A percentile compares a stretch with the other conserved stretches of the same genome.
Conservation (phyloP, 2,329 filamentous ascomycete species). For the Myotisia sp. region DNA sequence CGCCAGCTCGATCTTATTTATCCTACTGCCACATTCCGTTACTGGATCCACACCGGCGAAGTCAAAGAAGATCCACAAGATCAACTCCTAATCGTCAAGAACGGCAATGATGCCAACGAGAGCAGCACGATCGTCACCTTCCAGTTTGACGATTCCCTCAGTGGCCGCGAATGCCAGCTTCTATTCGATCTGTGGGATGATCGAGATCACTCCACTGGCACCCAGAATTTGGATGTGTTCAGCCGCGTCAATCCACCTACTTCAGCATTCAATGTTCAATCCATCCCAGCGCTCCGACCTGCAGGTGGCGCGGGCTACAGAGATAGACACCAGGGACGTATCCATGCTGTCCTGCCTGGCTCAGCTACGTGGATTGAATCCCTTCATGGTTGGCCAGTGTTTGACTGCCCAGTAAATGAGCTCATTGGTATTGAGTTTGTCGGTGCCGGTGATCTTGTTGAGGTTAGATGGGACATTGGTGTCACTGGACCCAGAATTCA, state of each 20-base stretch:
- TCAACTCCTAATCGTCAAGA: conserved; percentile 16
- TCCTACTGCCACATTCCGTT: conserved; percentile 15
- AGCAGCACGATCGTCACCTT: conserved; percentile 17
- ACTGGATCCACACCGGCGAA: conserved; percentile 14
- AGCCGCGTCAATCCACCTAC: conserved; percentile 14
- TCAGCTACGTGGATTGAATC: conserved; percentile 14
- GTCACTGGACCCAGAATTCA: conserved; percentile 15
- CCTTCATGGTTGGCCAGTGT: conserved; percentile 14
- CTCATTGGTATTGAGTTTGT: conserved; percentile 17
- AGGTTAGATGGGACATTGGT: conserved; percentile 16
- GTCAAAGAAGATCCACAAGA: conserved; percentile 15
- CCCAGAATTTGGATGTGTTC: conserved; percentile 15
- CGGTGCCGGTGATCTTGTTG: conserved; percentile 15
- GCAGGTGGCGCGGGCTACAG: conserved; percentile 7
- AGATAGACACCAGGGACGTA: conserved; percentile 14
- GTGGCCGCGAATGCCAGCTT: conserved; percentile 14
- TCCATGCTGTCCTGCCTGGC: conserved; percentile 11
- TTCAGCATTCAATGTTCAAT: not conserved
- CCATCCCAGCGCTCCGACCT: conserved; percentile 8
- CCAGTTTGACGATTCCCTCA: conserved; percentile 9
- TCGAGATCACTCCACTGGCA: conserved; percentile 14
- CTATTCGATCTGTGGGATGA: conserved; percentile 15
- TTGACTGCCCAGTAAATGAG: conserved; percentile 14
- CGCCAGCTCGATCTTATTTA: conserved; percentile 12
- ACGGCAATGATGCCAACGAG: conserved; percentile 13